phyloP scores from a whole-genome alignment of 768 basidiomycete genomes.

The Leccinum obscurum region DNA sequence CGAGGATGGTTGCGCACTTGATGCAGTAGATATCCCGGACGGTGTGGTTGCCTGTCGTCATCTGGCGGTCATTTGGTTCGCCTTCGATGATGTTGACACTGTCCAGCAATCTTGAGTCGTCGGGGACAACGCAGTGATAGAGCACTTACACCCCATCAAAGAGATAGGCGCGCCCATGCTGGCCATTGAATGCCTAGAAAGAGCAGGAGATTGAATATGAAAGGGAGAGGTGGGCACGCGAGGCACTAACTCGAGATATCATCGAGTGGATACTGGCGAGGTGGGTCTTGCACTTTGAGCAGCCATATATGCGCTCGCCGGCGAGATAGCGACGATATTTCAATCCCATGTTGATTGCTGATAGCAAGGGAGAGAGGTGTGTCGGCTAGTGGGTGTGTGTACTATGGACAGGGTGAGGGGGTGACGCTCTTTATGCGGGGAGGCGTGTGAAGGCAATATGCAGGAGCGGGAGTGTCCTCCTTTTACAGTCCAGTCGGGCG shows the following conservation, averaged over 20 bases:
- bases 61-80: slow-evolving; percentile 85
- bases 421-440: slow-evolving; percentile 27
- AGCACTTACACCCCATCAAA: slow-evolving; percentile 86
- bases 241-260: slow-evolving; percentile 73
- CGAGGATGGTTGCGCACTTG: slow-evolving; percentile 84
- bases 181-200: slow-evolving; percentile 90
- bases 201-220: slow-evolving; percentile 13
- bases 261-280: slow-evolving; percentile 89
- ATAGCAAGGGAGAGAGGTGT: neutral
- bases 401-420: neutral
- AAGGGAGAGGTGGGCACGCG: neutral
- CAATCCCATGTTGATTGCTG: slow-evolving; percentile 67
- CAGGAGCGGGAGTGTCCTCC: slow-evolving; percentile 18
- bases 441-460: slow-evolving; percentile 30
- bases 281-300: slow-evolving; percentile 84
- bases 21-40: slow-evolving; percentile 94
- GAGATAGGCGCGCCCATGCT: slow-evolving; percentile 93
- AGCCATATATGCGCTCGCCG: slow-evolving; percentile 86
- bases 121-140: slow-evolving; percentile 13
- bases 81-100: slow-evolving; percentile 94
- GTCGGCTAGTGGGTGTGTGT: neutral
- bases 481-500: slow-evolving; percentile 26
- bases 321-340: slow-evolving; percentile 84
- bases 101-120: slow-evolving; percentile 12
- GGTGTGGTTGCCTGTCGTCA: slow-evolving; percentile 96